Conservation (phyloP, 768 basidiomycete species). For the Calocybe indica region DNA sequence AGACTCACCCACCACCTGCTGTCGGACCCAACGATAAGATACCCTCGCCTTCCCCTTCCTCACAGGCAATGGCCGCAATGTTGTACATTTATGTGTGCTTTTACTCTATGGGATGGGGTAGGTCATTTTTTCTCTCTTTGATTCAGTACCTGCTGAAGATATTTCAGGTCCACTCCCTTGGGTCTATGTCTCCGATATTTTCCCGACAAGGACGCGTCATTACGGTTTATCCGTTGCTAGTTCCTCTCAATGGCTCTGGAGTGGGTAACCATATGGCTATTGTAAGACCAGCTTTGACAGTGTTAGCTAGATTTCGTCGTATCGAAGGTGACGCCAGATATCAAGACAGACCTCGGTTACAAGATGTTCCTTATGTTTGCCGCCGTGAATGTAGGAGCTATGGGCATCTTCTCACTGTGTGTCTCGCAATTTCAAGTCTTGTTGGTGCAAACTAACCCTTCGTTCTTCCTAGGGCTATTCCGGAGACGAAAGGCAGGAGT, state of each 20-base stretch:
- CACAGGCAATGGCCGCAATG: constrained; percentile 82
- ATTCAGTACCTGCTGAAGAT: constrained; percentile 20
- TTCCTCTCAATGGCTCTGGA: constrained; percentile 80
- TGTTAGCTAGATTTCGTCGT: constrained; percentile 55
- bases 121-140: constrained; percentile 3
- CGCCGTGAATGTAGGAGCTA: constrained; percentile 65
- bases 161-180: constrained; percentile 34
- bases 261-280: constrained; percentile 29
- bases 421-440: constrained; percentile 11
- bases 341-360: constrained; percentile 57
- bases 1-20: constrained; percentile 58
- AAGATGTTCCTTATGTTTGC: constrained; percentile 78
- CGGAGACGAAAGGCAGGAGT: constrained; percentile 55
- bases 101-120: constrained; percentile 85
- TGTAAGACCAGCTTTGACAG: neutral
- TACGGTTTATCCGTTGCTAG: constrained; percentile 74
- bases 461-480: constrained; percentile 35
- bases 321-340: constrained; percentile 61
- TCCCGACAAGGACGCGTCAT: constrained; percentile 79
- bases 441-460: neutral
- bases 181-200: constrained; percentile 79
- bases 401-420: constrained; percentile 63
- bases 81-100: constrained; percentile 85
- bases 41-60: constrained; percentile 43
- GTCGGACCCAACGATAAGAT: constrained; percentile 16